Evolutionary conservation across 805 yeast species (phyloP), one percentile per base, ranked within the genome.

Genomic region (Candida fluviatilis): DNA sequence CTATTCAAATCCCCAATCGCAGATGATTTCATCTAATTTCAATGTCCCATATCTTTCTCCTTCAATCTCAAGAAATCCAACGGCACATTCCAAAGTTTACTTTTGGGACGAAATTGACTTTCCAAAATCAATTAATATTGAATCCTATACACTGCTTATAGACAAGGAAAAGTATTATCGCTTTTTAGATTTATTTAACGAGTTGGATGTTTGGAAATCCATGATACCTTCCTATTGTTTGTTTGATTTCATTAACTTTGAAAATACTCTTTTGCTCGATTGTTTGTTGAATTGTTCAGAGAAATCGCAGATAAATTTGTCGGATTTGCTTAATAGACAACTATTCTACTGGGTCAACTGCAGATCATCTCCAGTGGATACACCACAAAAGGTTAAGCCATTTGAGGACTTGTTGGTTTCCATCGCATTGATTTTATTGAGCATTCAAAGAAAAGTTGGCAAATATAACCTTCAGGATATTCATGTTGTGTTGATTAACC

Each of bases 171-270:
- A 55, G 33, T 65, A 62, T 38, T 58, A 57, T 45, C 64, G 71
- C 70, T 32, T 67, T 7, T 47, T 67, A 15, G 73, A 67, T 46
- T 42, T 67, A 18, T 65, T 64, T 40, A 67, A 67, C 35, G 71
- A 62, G n/a, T 40, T 63, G 23, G 42, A 48, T 31, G 47, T 66
- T 12, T 67, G 72, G 72, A 64, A 63, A 41, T 48, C 56, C 17
- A 42, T 60, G 10, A 48, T 67, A 7, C 72, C 72, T 2, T 45
- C 48, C 13, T 62, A 58, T 38, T 61, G 69, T 42, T 39, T 64
- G 13, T 31, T 16, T 5, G 42, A 42, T 18, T 40, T 46, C 25
- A 31, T 18, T 11, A 33, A 31, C 21, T 24, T 18, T 19, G 13
- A 18, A 28, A 35, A 31, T 18, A 18, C 32, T 36, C 38, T 29